Conservation (phyloP, 306 rosid species). For the Abrus pulchellus region DNA sequence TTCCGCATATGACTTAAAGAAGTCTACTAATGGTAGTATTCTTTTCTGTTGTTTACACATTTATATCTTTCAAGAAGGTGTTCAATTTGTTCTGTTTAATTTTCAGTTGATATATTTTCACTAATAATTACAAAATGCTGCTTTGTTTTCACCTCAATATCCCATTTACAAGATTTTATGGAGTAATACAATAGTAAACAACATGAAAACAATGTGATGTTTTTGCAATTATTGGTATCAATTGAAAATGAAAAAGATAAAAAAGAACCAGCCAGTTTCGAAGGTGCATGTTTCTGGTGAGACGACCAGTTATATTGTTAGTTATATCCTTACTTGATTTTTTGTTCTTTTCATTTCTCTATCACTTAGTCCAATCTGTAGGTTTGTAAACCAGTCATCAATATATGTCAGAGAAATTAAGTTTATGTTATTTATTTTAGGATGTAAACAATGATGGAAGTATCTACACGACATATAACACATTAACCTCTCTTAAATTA, state of each 20-base stretch:
- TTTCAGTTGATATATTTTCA: constrained; percentile 9
- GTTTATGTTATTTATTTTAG: background rate
- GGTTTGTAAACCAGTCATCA: background rate
- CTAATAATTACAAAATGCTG: background rate
- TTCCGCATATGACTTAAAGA: constrained; percentile 22
- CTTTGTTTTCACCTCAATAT: background rate
- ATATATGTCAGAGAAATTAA: background rate
- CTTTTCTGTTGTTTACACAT: constrained; percentile 6
- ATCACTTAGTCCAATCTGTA: constrained; percentile 15
- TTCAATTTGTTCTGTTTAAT: constrained; percentile 12
- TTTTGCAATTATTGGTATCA: background rate
- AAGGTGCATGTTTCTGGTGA: constrained; percentile 2
- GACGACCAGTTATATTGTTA: background rate
- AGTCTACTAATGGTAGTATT: constrained; percentile 1
- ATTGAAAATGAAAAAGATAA: background rate
- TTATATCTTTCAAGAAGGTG: constrained; percentile 1
- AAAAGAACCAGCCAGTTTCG: constrained; percentile 1
- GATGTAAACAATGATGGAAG: background rate
- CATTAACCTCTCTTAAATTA: background rate
- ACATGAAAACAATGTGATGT: background rate
- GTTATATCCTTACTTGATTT: background rate
- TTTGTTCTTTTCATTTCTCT: constrained; percentile 3
- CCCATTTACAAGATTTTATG: constrained; percentile 16
- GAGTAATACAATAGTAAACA: too few species aligned
- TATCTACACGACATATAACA: background rate